Conservation (phyloP, 2,329 filamentous ascomycete species). For the Penicillium hordei region DNA sequence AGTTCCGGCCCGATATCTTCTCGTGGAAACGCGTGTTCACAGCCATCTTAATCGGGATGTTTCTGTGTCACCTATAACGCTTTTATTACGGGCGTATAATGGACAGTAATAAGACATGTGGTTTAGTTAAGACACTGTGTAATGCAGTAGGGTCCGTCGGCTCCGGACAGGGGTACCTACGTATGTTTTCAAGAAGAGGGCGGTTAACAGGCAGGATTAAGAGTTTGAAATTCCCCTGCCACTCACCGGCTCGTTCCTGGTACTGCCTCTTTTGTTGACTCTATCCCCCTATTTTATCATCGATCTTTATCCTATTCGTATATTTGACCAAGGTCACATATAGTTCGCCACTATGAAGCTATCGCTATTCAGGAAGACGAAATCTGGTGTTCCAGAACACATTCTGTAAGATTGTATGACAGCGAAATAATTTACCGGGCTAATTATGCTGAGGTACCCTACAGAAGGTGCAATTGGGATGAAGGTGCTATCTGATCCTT, state of each 20-base stretch:
- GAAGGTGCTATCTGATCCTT: constrained; percentile 1
- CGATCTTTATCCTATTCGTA: neutral
- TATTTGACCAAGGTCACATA: neutral
- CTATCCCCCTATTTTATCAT: too few relatives aligned
- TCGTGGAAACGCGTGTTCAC: neutral
- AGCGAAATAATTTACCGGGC: neutral
- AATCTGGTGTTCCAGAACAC: neutral
- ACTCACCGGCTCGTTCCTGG: neutral
- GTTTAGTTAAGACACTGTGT: neutral
- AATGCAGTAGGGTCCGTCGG: neutral
- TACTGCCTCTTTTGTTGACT: neutral
- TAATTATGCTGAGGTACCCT: neutral
- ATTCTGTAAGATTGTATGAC: neutral
- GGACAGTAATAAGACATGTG: neutral
- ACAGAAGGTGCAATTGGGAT: constrained; percentile 3
- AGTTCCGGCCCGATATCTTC: neutral
- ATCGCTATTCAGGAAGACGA: constrained; percentile 8
- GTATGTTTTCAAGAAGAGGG: neutral
- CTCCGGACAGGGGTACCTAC: constrained; percentile 3
- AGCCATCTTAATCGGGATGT: neutral
- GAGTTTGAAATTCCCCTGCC: neutral
- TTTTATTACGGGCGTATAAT: neutral
- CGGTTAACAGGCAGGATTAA: neutral
- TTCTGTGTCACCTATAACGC: neutral
- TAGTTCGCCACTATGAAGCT: neutral